phyloP scores from a whole-genome alignment of 345 rosid genomes.

The Lepidium africanum region DNA sequence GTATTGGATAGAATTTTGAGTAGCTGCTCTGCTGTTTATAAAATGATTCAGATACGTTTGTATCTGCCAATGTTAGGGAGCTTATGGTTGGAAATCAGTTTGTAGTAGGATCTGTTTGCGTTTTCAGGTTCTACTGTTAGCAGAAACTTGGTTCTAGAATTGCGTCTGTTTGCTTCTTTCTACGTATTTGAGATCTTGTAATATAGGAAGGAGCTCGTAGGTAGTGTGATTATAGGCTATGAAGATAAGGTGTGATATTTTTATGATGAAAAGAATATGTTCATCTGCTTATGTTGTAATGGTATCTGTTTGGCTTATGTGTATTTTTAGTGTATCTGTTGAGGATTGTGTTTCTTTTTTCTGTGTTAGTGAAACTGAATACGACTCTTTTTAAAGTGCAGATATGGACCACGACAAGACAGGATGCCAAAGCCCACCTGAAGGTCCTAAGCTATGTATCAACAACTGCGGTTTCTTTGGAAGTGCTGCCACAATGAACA shows the following conservation, averaged over 20 bases:
- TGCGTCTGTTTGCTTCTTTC: not conserved
- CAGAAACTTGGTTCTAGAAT: not conserved
- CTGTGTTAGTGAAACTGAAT: not conserved
- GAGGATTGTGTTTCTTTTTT: not conserved
- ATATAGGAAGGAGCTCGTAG: not conserved
- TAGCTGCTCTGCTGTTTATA: not conserved
- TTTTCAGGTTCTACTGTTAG: not conserved
- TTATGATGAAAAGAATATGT: not conserved
- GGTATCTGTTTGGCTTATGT: not conserved
- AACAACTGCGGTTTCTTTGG: constrained; percentile 95
- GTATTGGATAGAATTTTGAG: not conserved
- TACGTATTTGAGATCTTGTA: not conserved
- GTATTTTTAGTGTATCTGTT: not conserved
- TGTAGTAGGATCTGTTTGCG: constrained; percentile 3
- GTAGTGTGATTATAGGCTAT: not conserved
- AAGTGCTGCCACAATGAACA: constrained; percentile 84
- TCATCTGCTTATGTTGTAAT: not conserved
- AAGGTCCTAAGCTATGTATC: constrained; percentile 64
- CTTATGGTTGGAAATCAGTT: not conserved
- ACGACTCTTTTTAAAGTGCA: constrained; percentile 12
- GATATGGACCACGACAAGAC: constrained; percentile 90
- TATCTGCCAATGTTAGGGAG: not conserved
- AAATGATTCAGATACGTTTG: not conserved
- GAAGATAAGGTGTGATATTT: not conserved
- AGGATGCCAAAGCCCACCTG: constrained; percentile 89